phyloP scores from a whole-genome alignment of 75 land plant genomes.

The Azolla pinnata region DNA sequence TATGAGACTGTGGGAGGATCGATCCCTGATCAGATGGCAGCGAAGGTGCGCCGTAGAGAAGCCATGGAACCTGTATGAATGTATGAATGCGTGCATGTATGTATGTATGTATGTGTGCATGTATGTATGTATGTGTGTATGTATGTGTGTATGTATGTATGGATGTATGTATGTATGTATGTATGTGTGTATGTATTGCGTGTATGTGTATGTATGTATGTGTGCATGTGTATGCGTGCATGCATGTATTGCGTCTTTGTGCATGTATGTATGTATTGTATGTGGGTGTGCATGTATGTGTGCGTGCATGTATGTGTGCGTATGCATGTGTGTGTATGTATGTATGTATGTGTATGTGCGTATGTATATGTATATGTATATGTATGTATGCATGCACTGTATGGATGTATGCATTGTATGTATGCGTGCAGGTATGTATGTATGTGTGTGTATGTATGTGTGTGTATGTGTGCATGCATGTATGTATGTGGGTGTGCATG shows the following conservation, averaged over 20 bases:
- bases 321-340: not conserved
- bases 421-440: not conserved
- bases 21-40: not conserved
- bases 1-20: not conserved
- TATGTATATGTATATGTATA: not conserved
- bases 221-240: not conserved
- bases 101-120: not conserved
- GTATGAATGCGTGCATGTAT: not conserved
- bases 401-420: not conserved
- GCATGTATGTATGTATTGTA: not conserved
- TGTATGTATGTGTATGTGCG: not conserved
- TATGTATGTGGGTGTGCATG: not conserved
- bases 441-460: not conserved
- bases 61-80: not conserved
- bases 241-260: not conserved
- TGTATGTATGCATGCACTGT: not conserved
- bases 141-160: slow-evolving; percentile 1
- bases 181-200: not conserved
- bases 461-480: not conserved
- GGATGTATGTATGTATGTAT: not conserved
- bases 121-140: not conserved
- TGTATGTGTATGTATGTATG: not conserved
- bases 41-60: not conserved
- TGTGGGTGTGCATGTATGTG: not conserved
- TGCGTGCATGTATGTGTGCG: not conserved